Percentiles rank a stretch among this genome's conserved stretches.
These are phyloP conservation scores for Huntiella abstrusa DNA, from an alignment of 2,329 filamentous ascomycete species.

Conservation along the genomic window DNA sequence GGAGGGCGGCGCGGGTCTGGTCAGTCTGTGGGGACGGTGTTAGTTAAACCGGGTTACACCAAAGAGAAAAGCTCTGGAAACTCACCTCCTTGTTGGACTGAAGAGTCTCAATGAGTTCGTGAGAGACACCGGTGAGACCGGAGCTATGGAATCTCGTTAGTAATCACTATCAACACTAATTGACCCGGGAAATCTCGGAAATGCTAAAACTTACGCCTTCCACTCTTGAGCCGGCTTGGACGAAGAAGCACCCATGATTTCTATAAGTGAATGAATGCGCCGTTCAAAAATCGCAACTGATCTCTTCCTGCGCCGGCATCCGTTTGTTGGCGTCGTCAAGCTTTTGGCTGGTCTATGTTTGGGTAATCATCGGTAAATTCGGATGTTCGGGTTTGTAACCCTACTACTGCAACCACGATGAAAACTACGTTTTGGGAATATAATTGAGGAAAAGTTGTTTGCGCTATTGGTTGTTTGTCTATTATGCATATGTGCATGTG, in stretches of 20 bases:
- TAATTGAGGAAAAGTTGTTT: no score
- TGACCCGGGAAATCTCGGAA: neutral
- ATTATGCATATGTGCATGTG: no score
- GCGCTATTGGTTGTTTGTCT: no score
- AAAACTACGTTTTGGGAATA: no score
- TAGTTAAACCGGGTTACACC: neutral
- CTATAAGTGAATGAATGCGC: neutral
- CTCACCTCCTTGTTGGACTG: conserved; percentile 72
- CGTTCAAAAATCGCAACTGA: neutral
- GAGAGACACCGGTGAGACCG: conserved; percentile 44
- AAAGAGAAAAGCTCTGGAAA: neutral
- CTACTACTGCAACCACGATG: neutral
- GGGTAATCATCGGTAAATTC: neutral
- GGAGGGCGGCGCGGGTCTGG: conserved; percentile 59
- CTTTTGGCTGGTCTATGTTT: neutral
- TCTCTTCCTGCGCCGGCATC: no score
- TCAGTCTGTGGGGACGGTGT: conserved; percentile 47
- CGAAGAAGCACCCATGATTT: conserved; percentile 12
- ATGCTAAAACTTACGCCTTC: conserved; percentile 31
- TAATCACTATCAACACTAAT: neutral
- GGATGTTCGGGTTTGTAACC: neutral
- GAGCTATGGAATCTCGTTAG: conserved; percentile 13
- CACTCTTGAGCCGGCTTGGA: conserved; percentile 20
- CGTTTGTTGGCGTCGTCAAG: no score
- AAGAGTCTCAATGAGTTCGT: conserved; percentile 63